Conservation (phyloP, 768 basidiomycete genomes). For the Mrakia blollopis region DNA sequence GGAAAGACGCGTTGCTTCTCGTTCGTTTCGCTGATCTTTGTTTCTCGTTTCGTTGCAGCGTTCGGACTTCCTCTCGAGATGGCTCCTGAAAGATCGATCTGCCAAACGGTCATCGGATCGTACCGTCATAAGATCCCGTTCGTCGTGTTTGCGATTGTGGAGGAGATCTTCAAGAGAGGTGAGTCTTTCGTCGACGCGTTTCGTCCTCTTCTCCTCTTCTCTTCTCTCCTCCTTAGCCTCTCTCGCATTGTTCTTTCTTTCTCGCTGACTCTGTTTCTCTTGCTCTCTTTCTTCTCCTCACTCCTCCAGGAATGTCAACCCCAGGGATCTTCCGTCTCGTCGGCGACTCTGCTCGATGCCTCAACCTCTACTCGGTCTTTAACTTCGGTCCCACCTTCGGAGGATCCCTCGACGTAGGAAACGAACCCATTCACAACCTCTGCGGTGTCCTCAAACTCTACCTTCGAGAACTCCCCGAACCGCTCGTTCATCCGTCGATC, state of each 20-base stretch:
- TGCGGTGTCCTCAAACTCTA: constrained; percentile 34
- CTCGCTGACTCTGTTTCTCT: not conserved
- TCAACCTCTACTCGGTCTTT: constrained; percentile 37
- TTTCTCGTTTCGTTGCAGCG: constrained; percentile 25
- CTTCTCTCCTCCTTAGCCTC: not conserved
- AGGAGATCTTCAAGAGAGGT: constrained; percentile 42
- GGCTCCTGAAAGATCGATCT: constrained; percentile 37
- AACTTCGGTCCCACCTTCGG: constrained; percentile 40
- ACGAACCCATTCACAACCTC: constrained; percentile 39
- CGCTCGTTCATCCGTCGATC: constrained; percentile 8
- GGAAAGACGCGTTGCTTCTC: not conserved
- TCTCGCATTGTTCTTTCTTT: no score
- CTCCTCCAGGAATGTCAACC: constrained; percentile 36
- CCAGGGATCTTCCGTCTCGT: constrained; percentile 41
- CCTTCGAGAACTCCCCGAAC: constrained; percentile 8
- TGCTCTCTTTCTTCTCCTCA: not conserved
- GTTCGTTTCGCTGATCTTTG: not conserved
- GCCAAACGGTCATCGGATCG: constrained; percentile 38
- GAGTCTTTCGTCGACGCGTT: constrained; percentile 2
- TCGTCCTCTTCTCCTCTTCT: not conserved
- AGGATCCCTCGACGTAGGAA: constrained; percentile 34
- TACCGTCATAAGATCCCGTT: constrained; percentile 40
- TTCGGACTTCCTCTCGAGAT: constrained; percentile 39
- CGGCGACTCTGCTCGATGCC: constrained; percentile 38
- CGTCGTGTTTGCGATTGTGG: constrained; percentile 39